A percentile compares a stretch with the other conserved stretches of the same genome.
phyloP scores from a whole-genome alignment of 768 basidiomycete genomes.

The Kwoniella bestiolae region DNA sequence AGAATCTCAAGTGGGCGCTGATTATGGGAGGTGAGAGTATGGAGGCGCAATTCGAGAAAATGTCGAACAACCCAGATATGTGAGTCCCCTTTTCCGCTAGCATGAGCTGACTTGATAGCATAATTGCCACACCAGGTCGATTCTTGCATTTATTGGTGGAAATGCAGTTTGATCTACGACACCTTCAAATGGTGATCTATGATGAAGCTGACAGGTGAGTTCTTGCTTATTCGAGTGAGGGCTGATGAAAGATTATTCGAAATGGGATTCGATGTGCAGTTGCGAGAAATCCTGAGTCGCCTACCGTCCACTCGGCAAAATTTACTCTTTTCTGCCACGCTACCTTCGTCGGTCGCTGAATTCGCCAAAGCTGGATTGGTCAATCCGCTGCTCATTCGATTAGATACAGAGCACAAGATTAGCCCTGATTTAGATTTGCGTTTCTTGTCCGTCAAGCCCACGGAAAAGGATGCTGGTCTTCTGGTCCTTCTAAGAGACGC shows the following conservation, averaged over 20 bases:
- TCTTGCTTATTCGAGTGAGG: background rate
- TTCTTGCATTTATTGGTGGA: constrained; percentile 95
- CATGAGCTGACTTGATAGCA: constrained; percentile 61
- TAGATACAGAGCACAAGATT: constrained; percentile 95
- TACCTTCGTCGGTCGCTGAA: constrained; percentile 93
- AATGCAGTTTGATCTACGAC: constrained; percentile 89
- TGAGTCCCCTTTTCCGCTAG: constrained; percentile 61
- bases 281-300: constrained; percentile 88
- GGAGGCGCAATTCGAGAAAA: constrained; percentile 95
- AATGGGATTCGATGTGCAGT: constrained; percentile 91
- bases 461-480: constrained; percentile 91
- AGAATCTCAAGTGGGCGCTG: constrained; percentile 79
- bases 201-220: constrained; percentile 88
- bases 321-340: constrained; percentile 91
- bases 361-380: constrained; percentile 94
- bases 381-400: constrained; percentile 91
- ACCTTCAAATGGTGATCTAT: constrained; percentile 87
- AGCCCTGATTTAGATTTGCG: constrained; percentile 90
- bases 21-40: constrained; percentile 93
- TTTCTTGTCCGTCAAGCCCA: constrained; percentile 88
- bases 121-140: constrained; percentile 97
- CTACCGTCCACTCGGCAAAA: constrained; percentile 87
- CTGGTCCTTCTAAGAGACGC: constrained; percentile 82
- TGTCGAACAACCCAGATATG: constrained; percentile 93
- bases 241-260: constrained; percentile 71